Evolutionary conservation across 2,329 filamentous ascomycete genomes (phyloP), one percentile per base, ranked within the genome.

Genomic region (Sclerotinia subarctica): DNA sequence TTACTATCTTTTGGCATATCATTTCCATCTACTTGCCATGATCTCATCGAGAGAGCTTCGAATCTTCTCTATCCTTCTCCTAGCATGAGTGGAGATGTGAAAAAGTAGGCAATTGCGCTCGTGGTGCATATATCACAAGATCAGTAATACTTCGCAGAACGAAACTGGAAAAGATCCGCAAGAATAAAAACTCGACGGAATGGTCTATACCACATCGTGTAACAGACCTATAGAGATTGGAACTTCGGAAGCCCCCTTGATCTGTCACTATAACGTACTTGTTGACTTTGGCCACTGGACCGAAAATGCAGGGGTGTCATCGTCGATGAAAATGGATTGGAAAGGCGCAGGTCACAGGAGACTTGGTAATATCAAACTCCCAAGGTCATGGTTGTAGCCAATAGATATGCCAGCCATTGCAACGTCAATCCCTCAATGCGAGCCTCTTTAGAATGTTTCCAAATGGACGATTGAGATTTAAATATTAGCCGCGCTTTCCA

Each of bases 401-500:
- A 38, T 24, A 62, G 29, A 51, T 62, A 29, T 38, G 13, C 46
- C n/a, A 21, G 10, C 13, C 21, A n/a, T 38, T 62, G 15, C 46
- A 29, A 62, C 29, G 29, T 62, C 7, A 35, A 17, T 13, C 15
- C 26, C 47, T 46, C 26, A 26, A 21, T 13, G 8, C 32, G 42
- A 24, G 15, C 24, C 26, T 49, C 5, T 10, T 5, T 46, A 51
- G 13, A 24, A 24, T 21, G 19, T 35, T 35, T 62, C 8, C 29
- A 35, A 21, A 62, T 49, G 58, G 32, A n/a, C 8, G 24, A 29
- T 46, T 17, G 19, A 29, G 29, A 51, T 51, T 63, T 19, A 63
- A 58, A 51, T 38, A 13, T 42, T 51, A 63, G 32, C 59, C 59
- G 59, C 59, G 46, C 17, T 63, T 63, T 42, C 46, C 59, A 51